phyloP scores from a whole-genome alignment of 116 monocot genomes.

The Iris pallida region DNA sequence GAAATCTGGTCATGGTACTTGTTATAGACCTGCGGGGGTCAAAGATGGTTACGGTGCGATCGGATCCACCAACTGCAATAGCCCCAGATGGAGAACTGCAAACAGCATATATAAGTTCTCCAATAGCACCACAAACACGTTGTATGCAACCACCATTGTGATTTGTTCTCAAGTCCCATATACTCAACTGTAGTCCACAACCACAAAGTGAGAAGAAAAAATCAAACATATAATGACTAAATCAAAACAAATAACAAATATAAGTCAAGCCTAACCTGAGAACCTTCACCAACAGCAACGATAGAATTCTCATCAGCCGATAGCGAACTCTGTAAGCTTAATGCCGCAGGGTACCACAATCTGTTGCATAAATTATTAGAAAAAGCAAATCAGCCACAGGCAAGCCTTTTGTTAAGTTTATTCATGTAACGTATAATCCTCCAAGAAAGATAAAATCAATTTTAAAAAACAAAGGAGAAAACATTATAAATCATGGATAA shows the following conservation, averaged over 20 bases:
- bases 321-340: constrained; percentile 39
- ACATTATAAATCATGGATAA: too few species aligned
- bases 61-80: constrained; percentile 77
- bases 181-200: constrained; percentile 41
- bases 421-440: too few species aligned
- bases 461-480: too few species aligned
- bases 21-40: constrained; percentile 70
- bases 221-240: not conserved
- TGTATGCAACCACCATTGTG: constrained; percentile 79
- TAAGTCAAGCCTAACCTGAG: constrained; percentile 50
- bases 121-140: constrained; percentile 66
- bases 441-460: too few species aligned
- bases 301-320: constrained; percentile 34
- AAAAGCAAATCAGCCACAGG: not conserved
- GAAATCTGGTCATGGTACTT: not conserved
- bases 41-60: constrained; percentile 78
- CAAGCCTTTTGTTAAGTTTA: too few species aligned
- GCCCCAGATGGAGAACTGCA: constrained; percentile 50
- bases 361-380: constrained; percentile 23
- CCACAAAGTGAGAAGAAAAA: not conserved
- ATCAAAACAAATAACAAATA: not conserved
- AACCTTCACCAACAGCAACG: constrained; percentile 79
- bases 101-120: constrained; percentile 70
- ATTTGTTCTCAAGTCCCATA: constrained; percentile 80
- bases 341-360: constrained; percentile 70